Evolutionary conservation across 2,329 filamentous ascomycete species (phyloP), one percentile per base, ranked within the genome.

Genomic region (Ophiosphaerella korrae): DNA sequence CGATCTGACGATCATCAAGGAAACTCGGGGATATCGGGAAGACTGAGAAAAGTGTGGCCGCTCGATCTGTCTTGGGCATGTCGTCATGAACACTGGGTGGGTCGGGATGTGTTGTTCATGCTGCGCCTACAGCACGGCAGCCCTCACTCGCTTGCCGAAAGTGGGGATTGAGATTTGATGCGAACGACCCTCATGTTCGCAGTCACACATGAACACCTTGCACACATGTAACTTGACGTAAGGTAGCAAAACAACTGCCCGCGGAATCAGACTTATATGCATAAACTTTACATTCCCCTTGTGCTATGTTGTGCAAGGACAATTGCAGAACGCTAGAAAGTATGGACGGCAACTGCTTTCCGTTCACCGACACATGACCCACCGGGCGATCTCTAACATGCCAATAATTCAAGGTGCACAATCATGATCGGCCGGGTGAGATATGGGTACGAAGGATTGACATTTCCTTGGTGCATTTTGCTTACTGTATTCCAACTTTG

Each of bases 321-420:
- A 12, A 16, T 36, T 33, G 26, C 36, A 13, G 26, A 32, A 33
- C 35, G 33, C 32, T 29, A 14, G 16, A 42, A 44, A 44, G 42
- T 46, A 42, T 41, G 32, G 44, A 53, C 56, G 56, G 56, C 56
- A 57, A 52, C 40, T 57, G 52, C 56, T 53, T 57, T 53, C 48
- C 43, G 56, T 58, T 58, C 53, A 45, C 38, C 34, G 41, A 40
- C 50, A 44, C 45, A 51, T 39, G 56, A 47, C 53, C 53, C 45
- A 38, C 16, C 31, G 7, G 35, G 35, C 38, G 42, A 46, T 46
- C 39, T 6, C 23, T 36, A 12, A 31, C 32, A 13, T 13, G 13
- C 36, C 24, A 31, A 38, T 9, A 33, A 16, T 32, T 26, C 35
- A 37, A 41, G 24, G 9, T 34, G 48, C 29, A 52, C 39, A 44